phyloP scores from a whole-genome alignment of 2,329 filamentous ascomycete genomes.

The Chaetomiaceae sp. region DNA sequence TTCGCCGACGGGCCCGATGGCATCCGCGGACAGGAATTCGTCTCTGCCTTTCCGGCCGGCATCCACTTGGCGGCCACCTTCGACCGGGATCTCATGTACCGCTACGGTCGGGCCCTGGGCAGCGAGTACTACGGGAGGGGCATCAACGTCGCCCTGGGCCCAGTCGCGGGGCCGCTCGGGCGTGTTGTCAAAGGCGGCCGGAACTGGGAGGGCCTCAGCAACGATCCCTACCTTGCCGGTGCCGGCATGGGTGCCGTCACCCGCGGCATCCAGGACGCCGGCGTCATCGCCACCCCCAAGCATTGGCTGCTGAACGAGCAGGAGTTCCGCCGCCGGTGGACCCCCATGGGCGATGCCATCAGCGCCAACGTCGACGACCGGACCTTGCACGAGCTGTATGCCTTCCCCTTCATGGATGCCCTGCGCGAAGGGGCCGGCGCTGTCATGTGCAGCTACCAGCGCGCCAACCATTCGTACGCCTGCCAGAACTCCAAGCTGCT shows the following conservation, averaged over 20 bases:
- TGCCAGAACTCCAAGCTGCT: conserved; percentile 68
- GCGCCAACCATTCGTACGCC: conserved; percentile 67
- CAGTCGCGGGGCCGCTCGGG: conserved; percentile 53
- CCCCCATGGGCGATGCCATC: conserved; percentile 42
- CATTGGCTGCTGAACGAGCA: conserved; percentile 59
- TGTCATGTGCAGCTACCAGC: conserved; percentile 67
- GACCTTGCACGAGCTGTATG: conserved; percentile 60
- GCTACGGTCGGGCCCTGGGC: conserved; percentile 63
- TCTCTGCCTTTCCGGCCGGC: conserved; percentile 57
- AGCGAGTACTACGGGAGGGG: conserved; percentile 64
- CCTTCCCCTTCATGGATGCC: conserved; percentile 62
- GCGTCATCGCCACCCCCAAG: conserved; percentile 73
- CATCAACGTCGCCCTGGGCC: conserved; percentile 64
- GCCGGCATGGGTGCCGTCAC: conserved; percentile 28
- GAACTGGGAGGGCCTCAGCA: conserved; percentile 50
- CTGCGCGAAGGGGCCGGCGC: conserved; percentile 52
- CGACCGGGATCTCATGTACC: conserved; percentile 61
- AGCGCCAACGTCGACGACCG: conserved; percentile 62
- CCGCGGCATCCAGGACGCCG: conserved; percentile 35
- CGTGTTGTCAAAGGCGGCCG: conserved; percentile 58
- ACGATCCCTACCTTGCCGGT: conserved; percentile 32
- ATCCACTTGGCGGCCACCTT: conserved; percentile 67
- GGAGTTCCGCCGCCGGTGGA: conserved; percentile 43
- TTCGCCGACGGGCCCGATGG: conserved; percentile 40
- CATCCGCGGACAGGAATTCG: conserved; percentile 32